These are phyloP conservation scores for Cardiospermum halicacabum DNA, from an alignment of 345 rosid species.

Conservation along the genomic window DNA sequence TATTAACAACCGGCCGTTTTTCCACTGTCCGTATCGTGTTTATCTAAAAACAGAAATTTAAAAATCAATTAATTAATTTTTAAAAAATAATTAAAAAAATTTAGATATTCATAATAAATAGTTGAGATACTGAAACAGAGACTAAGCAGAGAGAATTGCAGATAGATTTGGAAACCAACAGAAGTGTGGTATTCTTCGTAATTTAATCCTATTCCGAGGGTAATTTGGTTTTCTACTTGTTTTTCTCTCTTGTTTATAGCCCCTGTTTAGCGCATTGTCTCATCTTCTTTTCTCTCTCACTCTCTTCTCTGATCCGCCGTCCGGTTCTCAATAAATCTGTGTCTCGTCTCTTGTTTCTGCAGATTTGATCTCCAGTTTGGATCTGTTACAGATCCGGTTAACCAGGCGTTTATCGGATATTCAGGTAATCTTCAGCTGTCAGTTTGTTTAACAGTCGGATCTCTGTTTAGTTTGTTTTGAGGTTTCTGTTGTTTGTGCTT, in stretches of 20 bases:
- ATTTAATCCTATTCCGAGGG: background rate
- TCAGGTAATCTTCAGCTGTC: background rate
- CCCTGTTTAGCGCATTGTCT: conserved; percentile 12
- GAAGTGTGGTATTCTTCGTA: conserved; percentile 10
- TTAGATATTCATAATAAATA: no score
- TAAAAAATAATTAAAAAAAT: background rate
- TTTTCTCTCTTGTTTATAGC: conserved; percentile 10
- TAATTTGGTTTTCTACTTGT: background rate
- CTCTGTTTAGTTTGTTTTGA: background rate
- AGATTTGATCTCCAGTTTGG: background rate
- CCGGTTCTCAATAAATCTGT: background rate
- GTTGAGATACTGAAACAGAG: background rate
- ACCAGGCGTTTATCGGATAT: conserved; percentile 4
- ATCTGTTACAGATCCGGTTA: conserved; percentile 1
- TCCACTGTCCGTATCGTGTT: background rate
- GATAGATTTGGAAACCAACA: background rate
- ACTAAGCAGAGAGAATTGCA: no score
- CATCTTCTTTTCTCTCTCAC: background rate
- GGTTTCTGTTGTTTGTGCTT: background rate
- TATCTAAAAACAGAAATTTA: background rate
- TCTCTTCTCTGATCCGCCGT: conserved; percentile 11
- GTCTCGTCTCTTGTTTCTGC: background rate
- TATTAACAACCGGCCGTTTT: background rate
- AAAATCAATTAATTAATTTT: background rate
- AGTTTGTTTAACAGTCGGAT: background rate